phyloP scores from a whole-genome alignment of 352 stramenopile species.

The Pythium sp. region DNA sequence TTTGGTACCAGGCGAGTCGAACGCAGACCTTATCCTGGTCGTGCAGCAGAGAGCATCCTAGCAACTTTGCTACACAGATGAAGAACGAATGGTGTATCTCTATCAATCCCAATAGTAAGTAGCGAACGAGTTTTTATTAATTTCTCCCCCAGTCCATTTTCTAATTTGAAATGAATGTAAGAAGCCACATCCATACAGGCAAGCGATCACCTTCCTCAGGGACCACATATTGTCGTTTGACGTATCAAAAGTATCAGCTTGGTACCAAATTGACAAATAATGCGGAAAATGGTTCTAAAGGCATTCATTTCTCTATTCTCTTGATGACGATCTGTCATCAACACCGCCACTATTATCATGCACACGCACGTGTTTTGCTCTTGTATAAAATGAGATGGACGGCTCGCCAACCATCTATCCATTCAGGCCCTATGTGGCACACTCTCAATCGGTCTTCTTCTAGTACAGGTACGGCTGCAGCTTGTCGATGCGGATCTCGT shows the following conservation, averaged over 20 bases:
- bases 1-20: slow-evolving; percentile 4
- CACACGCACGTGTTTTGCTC: neutral
- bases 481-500: slow-evolving; percentile 77
- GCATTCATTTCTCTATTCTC: neutral
- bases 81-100: neutral
- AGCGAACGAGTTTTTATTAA: neutral
- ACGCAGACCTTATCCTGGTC: neutral
- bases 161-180: neutral
- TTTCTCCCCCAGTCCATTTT: neutral
- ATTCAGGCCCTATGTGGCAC: no score
- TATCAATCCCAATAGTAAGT: neutral
- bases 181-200: neutral
- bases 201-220: neutral
- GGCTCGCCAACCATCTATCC: no score
- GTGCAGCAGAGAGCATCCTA: neutral
- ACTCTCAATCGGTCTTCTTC: slow-evolving; percentile 9
- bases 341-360: neutral
- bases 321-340: neutral
- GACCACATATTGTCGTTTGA: neutral
- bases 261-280: neutral
- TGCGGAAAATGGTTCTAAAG: neutral
- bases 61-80: neutral
- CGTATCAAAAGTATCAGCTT: neutral
- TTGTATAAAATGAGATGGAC: neutral
- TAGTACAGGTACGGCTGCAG: slow-evolving; percentile 77